phyloP scores from a whole-genome alignment of 202 grass and related monocot species.

The Zizania palustris region DNA sequence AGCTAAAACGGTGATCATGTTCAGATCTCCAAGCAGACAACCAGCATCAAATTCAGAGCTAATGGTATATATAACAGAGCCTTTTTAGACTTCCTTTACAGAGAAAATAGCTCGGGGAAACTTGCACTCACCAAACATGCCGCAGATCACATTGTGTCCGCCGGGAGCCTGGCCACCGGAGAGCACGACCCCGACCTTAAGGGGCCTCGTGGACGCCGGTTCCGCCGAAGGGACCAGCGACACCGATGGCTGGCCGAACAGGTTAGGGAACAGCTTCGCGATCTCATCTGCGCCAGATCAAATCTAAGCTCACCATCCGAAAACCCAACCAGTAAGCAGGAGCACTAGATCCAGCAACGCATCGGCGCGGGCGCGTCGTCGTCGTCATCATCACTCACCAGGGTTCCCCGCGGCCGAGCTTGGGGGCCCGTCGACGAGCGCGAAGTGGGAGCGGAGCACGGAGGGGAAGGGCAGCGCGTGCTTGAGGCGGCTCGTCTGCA shows the following conservation, averaged over 20 bases:
- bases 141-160: conserved; percentile 95
- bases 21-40: conserved; percentile 30
- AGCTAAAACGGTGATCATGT: background rate
- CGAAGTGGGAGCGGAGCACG: conserved; percentile 57
- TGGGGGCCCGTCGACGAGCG: conserved; percentile 56
- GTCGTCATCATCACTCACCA: conserved; percentile 46
- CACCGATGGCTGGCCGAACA: conserved; percentile 80
- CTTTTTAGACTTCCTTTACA: background rate
- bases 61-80: background rate
- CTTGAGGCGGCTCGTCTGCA: conserved; percentile 69
- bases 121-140: conserved; percentile 72
- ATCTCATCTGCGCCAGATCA: conserved; percentile 68
- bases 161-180: conserved; percentile 91
- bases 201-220: conserved; percentile 39
- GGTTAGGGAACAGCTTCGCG: conserved; percentile 83
- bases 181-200: conserved; percentile 88
- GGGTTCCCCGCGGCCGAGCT: conserved; percentile 70
- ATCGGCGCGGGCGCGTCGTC: too few species aligned
- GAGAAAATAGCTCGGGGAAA: background rate
- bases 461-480: conserved; percentile 67
- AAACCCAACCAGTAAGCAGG: background rate
- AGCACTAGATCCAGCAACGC: conserved; percentile 40
- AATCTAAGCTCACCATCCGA: conserved; percentile 10
- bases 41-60: background rate
- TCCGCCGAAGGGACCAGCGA: conserved; percentile 58